phyloP scores from a whole-genome alignment of 2,329 filamentous ascomycete genomes.

The Penicillium occitanis region DNA sequence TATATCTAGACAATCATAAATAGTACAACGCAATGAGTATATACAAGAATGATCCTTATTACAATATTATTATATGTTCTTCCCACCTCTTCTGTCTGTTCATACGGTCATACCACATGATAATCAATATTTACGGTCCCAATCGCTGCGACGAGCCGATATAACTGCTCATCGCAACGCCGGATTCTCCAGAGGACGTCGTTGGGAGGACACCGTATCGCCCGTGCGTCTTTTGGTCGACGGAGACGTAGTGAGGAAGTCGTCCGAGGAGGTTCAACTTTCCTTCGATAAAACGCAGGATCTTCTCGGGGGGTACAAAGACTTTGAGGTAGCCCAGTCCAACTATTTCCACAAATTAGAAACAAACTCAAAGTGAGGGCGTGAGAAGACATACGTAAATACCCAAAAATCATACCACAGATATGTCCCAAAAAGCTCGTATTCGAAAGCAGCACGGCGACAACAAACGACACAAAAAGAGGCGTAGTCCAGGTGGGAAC shows the following conservation, averaged over 20 bases:
- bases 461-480: conserved; percentile 70
- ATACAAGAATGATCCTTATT: conserved; percentile 27
- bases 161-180: conserved; percentile 55
- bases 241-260: conserved; percentile 86
- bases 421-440: conserved; percentile 85
- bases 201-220: conserved; percentile 84
- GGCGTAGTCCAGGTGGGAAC: conserved; percentile 94
- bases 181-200: conserved; percentile 36
- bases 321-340: conserved; percentile 87
- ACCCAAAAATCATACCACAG: conserved; percentile 79
- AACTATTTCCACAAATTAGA: conserved; percentile 49
- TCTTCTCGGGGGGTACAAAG: conserved; percentile 83
- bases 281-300: conserved; percentile 81
- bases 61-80: conserved; percentile 8
- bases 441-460: conserved; percentile 73
- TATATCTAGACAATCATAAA: conserved; percentile 17
- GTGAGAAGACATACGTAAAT: conserved; percentile 65
- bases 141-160: conserved; percentile 65
- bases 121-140: conserved; percentile 60
- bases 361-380: not conserved
- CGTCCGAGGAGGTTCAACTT: conserved; percentile 82
- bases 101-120: conserved; percentile 26
- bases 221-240: conserved; percentile 94
- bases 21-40: conserved; percentile 27
- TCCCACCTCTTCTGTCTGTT: not conserved